Conservation (phyloP, 306 rosid genomes). For the Prunus salicina region DNA sequence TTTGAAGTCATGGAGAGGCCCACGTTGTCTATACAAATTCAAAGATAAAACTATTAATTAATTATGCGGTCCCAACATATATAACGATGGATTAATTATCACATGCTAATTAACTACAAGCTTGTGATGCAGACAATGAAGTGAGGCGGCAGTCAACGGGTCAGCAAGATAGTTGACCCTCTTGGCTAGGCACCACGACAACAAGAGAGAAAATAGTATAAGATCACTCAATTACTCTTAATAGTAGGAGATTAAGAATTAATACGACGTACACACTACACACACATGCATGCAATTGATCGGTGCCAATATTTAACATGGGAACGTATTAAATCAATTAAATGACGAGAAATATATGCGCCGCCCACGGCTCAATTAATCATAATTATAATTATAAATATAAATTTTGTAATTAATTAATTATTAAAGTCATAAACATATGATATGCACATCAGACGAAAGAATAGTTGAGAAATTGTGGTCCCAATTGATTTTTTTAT, state of each 20-base stretch:
- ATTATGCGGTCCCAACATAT: background rate
- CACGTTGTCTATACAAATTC: background rate
- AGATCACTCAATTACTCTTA: background rate
- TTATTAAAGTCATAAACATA: no score
- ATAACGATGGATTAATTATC: background rate
- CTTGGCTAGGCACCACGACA: background rate
- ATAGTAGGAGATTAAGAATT: background rate
- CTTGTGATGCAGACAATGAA: background rate
- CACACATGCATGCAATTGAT: background rate
- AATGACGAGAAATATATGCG: no score
- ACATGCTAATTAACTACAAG: background rate
- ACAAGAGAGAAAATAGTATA: no score
- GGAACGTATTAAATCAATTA: no score
- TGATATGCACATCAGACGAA: no score
- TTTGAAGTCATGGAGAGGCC: slow-evolving; percentile 1
- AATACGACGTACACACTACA: no score
- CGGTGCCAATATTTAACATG: background rate
- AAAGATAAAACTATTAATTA: background rate
- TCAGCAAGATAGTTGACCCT: background rate
- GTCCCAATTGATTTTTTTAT: no score
- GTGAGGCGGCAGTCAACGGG: background rate
- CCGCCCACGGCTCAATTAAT: no score
- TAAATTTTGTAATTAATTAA: no score
- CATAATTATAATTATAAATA: no score
- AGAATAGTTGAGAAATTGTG: no score